phyloP scores from a whole-genome alignment of 345 rosid genomes.

The Murraya paniculata region DNA sequence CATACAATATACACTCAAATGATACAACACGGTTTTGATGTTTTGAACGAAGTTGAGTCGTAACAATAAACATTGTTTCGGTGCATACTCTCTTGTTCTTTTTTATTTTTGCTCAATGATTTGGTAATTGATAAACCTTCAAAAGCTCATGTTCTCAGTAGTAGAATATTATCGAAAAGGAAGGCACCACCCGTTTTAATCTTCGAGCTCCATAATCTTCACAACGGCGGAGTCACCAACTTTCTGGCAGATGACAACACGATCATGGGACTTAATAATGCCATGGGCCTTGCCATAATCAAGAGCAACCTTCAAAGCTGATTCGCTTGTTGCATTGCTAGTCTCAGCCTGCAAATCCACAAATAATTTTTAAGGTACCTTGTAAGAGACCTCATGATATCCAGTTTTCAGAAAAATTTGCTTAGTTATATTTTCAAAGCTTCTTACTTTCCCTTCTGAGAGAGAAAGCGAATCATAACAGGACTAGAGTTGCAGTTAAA shows the following conservation, averaged over 20 bases:
- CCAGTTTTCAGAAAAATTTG: background rate
- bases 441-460: background rate
- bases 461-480: background rate
- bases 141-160: background rate
- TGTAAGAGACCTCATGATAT: background rate
- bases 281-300: slow-evolving; percentile 60
- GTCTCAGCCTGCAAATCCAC: slow-evolving; percentile 45
- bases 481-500: slow-evolving; percentile 3
- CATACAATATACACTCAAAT: background rate
- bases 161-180: background rate
- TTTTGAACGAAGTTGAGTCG: background rate
- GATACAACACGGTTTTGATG: background rate
- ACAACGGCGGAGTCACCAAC: slow-evolving; percentile 60
- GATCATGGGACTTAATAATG: slow-evolving; percentile 55
- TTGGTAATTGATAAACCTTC: background rate
- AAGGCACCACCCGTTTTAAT: slow-evolving; percentile 12
- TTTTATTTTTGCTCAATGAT: too few species aligned
- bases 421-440: background rate
- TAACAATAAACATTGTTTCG: too few species aligned
- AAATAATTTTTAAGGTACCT: background rate
- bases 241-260: slow-evolving; percentile 63
- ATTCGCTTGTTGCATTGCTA: slow-evolving; percentile 37
- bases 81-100: too few species aligned
- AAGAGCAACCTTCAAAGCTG: slow-evolving; percentile 56
- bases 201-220: slow-evolving; percentile 65